Conservation (phyloP, 75 land plant species). For the Picea glauca region DNA sequence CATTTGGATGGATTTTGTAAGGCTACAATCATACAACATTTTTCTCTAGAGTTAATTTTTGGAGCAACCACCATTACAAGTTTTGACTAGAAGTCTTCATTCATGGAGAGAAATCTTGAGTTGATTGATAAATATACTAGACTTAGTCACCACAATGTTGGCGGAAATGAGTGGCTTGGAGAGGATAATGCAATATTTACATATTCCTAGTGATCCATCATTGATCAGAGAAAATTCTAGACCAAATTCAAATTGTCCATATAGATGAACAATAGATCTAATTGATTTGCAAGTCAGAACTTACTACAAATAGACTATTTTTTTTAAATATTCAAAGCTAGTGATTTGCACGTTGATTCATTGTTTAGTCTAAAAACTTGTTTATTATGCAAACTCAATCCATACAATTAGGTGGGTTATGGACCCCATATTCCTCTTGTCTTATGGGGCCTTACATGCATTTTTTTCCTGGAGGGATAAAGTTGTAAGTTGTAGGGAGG, state of each 20-base stretch:
- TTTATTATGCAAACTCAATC: not conserved
- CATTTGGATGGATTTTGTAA: slow-evolving; percentile 22
- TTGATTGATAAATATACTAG: slow-evolving; percentile 48
- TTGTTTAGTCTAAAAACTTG: not conserved
- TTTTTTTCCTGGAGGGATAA: slow-evolving; percentile 39
- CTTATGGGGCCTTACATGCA: slow-evolving; percentile 40
- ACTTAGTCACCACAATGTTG: slow-evolving; percentile 56
- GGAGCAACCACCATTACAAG: slow-evolving; percentile 70
- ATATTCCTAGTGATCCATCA: slow-evolving; percentile 72
- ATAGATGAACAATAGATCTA: slow-evolving; percentile 43
- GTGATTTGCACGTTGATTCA: not conserved
- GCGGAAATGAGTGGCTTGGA: slow-evolving; percentile 88
- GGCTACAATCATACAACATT: slow-evolving; percentile 40
- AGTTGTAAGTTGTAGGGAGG: slow-evolving; percentile 63
- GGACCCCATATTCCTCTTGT: slow-evolving; percentile 53
- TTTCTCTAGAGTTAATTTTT: slow-evolving; percentile 52
- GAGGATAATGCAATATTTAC: slow-evolving; percentile 69
- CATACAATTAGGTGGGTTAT: slow-evolving; percentile 61
- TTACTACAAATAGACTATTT: not conserved
- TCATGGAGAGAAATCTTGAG: slow-evolving; percentile 41
- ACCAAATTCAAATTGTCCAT: slow-evolving; percentile 57
- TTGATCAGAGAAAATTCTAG: slow-evolving; percentile 36
- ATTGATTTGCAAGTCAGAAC: slow-evolving; percentile 43
- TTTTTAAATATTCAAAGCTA: not conserved
- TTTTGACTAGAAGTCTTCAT: slow-evolving; percentile 57